phyloP scores from a whole-genome alignment of 129 eudicot species.

The Mikania micrantha region DNA sequence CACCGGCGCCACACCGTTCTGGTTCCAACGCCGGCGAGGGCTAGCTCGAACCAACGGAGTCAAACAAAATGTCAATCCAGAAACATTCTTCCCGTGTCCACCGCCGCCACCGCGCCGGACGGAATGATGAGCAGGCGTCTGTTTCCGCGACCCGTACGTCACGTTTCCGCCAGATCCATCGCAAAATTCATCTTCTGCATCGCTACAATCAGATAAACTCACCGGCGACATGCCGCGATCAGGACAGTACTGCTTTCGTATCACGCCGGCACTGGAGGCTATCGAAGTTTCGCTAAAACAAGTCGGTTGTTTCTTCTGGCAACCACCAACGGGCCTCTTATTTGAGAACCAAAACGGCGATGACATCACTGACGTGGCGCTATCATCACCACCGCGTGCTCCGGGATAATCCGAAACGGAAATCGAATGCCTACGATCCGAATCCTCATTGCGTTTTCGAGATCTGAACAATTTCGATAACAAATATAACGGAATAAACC shows the following conservation, averaged over 20 bases:
- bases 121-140: too few species aligned
- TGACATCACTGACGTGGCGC: slow-evolving; percentile 27
- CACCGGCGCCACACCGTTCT: too few species aligned
- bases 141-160: slow-evolving; percentile 46
- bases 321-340: slow-evolving; percentile 23
- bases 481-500: slow-evolving; percentile 26
- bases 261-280: background rate
- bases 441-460: slow-evolving; percentile 22
- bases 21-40: too few species aligned
- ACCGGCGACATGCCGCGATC: slow-evolving; percentile 73
- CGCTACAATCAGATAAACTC: slow-evolving; percentile 35
- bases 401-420: slow-evolving; percentile 16
- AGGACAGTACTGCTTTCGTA: slow-evolving; percentile 20
- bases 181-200: slow-evolving; percentile 33
- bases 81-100: too few species aligned
- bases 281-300: slow-evolving; percentile 16
- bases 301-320: slow-evolving; percentile 35
- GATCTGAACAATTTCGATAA: slow-evolving; percentile 53
- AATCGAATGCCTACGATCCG: background rate
- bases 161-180: slow-evolving; percentile 52
- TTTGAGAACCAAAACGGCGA: slow-evolving; percentile 58
- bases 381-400: slow-evolving; percentile 16
- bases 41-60: too few species aligned
- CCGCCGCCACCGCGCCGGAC: too few species aligned
- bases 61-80: too few species aligned